Conservation (phyloP, 176 grass and related monocot genomes). For the Oryza glaberrima region DNA sequence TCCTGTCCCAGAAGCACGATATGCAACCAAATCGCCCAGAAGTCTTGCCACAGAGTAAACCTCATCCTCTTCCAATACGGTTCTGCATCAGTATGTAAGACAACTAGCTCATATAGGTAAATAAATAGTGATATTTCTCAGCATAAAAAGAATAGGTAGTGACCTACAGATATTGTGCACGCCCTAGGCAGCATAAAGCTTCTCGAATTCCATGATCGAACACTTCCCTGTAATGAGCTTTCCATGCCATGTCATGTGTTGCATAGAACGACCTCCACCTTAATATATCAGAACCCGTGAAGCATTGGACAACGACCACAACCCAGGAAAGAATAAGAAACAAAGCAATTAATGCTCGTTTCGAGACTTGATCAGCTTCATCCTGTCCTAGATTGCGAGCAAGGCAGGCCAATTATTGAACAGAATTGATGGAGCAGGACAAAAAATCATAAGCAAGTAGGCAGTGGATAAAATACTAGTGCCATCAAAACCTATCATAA, state of each 20-base stretch:
- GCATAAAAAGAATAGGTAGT: constrained; percentile 35
- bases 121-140: constrained; percentile 30
- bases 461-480: neutral
- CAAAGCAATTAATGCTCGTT: constrained; percentile 56
- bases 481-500: constrained; percentile 24
- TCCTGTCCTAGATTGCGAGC: constrained; percentile 78
- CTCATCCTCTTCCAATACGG: constrained; percentile 92
- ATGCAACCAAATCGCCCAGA: constrained; percentile 95
- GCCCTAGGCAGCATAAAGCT: constrained; percentile 95
- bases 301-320: constrained; percentile 80
- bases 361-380: constrained; percentile 59
- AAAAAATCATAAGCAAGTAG: constrained; percentile 16
- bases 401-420: constrained; percentile 47
- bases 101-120: neutral
- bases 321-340: constrained; percentile 83
- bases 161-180: constrained; percentile 87
- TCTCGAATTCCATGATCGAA: constrained; percentile 98
- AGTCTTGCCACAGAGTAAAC: constrained; percentile 96
- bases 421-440: constrained; percentile 25
- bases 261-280: constrained; percentile 96
- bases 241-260: constrained; percentile 98
- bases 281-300: constrained; percentile 91
- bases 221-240: constrained; percentile 98
- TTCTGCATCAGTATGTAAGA: constrained; percentile 59
- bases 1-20: constrained; percentile 97